Evolutionary conservation across 768 basidiomycete species (phyloP), one percentile per base, ranked within the genome.

Genomic region (Cytidiella melzeri): DNA sequence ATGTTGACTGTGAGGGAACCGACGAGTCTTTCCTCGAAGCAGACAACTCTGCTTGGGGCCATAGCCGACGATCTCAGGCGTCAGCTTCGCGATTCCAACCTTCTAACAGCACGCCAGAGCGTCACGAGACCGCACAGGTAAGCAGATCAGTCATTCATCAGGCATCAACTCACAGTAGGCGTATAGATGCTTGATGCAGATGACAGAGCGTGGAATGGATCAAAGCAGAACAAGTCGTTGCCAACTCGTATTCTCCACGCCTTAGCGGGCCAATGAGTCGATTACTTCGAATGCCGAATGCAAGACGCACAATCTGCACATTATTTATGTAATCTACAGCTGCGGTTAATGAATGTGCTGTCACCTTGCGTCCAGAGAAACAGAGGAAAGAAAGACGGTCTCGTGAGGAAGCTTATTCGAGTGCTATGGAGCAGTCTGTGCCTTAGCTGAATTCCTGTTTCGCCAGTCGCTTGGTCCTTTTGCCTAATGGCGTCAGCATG

Each of bases 401-500:
- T n/a, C n/a, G n/a, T n/a, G n/a, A n/a, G n/a, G n/a, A n/a, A n/a
- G n/a, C n/a, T n/a, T n/a, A n/a, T n/a, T n/a, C n/a, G n/a, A n/a
- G n/a, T n/a, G n/a, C n/a, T n/a, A n/a, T n/a, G n/a, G n/a, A n/a
- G n/a, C n/a, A n/a, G n/a, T n/a, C n/a, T n/a, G n/a, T n/a, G n/a
- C n/a, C n/a, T n/a, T n/a, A n/a, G n/a, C n/a, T n/a, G n/a, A n/a
- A n/a, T n/a, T n/a, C n/a, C n/a, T n/a, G n/a, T n/a, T n/a, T n/a
- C n/a, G n/a, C n/a, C n/a, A n/a, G 92, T 96, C n/a, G 83, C 87
- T 64, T 82, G 83, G 59, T 96, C 92, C 61, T 89, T 93, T 61
- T 86, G 82, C 57, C 77, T 81, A 50, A 81, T 71, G 4, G 77
- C 81, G 20, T 59, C 71, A 0, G 76, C 73, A 48, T 86, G 77